These are phyloP conservation scores for Tolypocladium paradoxum DNA, from an alignment of 2,329 filamentous ascomycete genomes.

Conservation along the genomic window DNA sequence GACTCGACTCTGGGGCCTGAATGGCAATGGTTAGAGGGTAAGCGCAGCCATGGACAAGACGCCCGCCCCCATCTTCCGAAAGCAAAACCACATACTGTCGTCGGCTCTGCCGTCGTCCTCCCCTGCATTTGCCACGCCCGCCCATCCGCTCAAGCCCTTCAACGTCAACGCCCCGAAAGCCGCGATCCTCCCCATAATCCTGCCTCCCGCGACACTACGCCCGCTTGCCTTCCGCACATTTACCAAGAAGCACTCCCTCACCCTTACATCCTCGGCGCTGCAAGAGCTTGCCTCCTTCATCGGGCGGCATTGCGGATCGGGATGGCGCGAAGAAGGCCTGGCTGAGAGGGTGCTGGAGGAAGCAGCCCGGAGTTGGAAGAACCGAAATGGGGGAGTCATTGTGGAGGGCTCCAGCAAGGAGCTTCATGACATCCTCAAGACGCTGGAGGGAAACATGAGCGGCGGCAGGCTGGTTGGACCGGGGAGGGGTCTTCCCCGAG, in stretches of 20 bases:
- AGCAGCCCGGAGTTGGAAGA: conserved; percentile 85
- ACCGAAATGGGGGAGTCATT: conserved; percentile 76
- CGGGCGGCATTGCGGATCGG: conserved; percentile 85
- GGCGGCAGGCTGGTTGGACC: conserved; percentile 59
- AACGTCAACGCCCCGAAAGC: conserved; percentile 41
- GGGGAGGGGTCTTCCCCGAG: conserved; percentile 38
- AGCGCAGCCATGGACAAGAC: conserved; percentile 24
- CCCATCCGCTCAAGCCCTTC: conserved; percentile 63
- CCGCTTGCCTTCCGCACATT: conserved; percentile 91
- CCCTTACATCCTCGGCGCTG: conserved; percentile 76
- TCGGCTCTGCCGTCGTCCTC: conserved; percentile 77
- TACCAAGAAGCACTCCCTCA: conserved; percentile 94
- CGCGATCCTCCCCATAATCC: conserved; percentile 74
- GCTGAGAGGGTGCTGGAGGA: conserved; percentile 91
- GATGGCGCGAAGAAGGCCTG: conserved; percentile 91
- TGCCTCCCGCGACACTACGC: conserved; percentile 76
- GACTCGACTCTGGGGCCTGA: not conserved
- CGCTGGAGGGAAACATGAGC: conserved; percentile 77
- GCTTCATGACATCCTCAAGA: conserved; percentile 73
- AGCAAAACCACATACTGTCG: conserved; percentile 23
- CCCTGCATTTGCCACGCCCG: conserved; percentile 79
- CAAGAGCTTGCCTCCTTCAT: conserved; percentile 81
- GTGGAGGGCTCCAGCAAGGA: conserved; percentile 71
- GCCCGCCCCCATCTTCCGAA: conserved; percentile 27
- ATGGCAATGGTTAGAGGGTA: not conserved